Evolutionary conservation across 495 filamentous ascomycete genomes (phyloP), one percentile per base, ranked within the genome.

Genomic region (Hypomontagnella submonticulosa): DNA sequence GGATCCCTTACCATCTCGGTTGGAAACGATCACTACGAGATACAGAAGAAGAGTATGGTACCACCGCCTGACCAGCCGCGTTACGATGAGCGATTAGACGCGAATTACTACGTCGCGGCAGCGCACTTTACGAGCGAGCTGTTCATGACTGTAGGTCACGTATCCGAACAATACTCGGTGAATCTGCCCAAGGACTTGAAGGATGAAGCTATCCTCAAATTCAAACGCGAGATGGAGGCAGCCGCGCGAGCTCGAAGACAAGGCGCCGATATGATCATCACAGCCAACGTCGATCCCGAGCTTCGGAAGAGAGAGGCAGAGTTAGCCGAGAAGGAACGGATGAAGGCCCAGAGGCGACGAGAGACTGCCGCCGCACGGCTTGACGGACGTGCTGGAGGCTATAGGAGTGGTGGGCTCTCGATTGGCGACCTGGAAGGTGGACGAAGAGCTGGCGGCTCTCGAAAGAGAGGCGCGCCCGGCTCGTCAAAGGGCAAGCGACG

Each of bases 81-180:
- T 72, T 81, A 90, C 43, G 81, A 88, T 20, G 84, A 87, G 59
- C 79, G 88, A 32, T 90, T 95, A 64, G 81, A 83, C 42, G 88
- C 90, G 9, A 91, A 94, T 70, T 91, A 90, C 43, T 97, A 97
- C 73, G 85, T 95, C 8, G 87, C 85, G 4, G 87, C 91, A 16
- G 90, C 91, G 0, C 85, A 89, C 43, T 83, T 91, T 63, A 83
- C 83, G 6, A 87, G 88, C 15, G 84, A 85, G 34, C 77, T 92
- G 1, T 83, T 97, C 55, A 83, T 91, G 68, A 80, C 92, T 18
- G 89, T 91, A 20, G 90, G 90, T 58, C 92, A 96, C 73, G 76
- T 97, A 59, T 91, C 90, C 10, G 88, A 92, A 53, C 86, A 89
- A 32, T 86, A 95, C 61, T 86, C 84, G 1, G 82, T 97, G 34